Percentiles rank a stretch among this genome's conserved stretches.
Evolutionary conservation across 2,329 filamentous ascomycete species (phyloP).

Genomic region (Monilinia aucupariae): DNA sequence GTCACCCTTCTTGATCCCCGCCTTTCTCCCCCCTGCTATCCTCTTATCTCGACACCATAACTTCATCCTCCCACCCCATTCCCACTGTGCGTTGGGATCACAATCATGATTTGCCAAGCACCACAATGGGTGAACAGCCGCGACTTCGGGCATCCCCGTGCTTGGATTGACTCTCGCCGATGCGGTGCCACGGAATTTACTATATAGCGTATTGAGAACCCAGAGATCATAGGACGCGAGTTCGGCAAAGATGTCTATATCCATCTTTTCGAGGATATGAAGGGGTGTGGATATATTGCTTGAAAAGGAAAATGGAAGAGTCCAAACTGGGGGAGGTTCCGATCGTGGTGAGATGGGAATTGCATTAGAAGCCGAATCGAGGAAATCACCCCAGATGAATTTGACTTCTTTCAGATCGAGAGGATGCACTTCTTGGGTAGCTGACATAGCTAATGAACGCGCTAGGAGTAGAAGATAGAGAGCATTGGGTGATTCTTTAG

Average conservation of each 20-base stretch:
- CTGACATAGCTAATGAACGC: conserved; percentile 57
- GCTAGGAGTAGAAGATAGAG: conserved; percentile 59
- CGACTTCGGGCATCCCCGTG: conserved; percentile 82
- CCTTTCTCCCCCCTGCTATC: conserved; percentile 47
- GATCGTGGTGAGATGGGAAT: conserved; percentile 50
- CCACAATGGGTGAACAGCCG: conserved; percentile 92
- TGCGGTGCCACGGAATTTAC: conserved; percentile 89
- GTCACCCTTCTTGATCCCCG: conserved; percentile 68
- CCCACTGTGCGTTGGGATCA: conserved; percentile 90
- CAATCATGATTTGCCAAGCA: conserved; percentile 96
- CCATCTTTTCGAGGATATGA: conserved; percentile 78
- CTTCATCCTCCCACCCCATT: conserved; percentile 77
- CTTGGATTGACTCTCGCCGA: conserved; percentile 72
- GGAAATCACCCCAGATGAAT: conserved; percentile 66
- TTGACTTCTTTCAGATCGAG: conserved; percentile 59
- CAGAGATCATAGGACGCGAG: conserved; percentile 62
- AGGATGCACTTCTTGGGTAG: conserved; percentile 55
- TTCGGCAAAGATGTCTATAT: conserved; percentile 65
- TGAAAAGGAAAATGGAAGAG: conserved; percentile 71
- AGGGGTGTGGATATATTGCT: conserved; percentile 70
- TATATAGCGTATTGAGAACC: conserved; percentile 86
- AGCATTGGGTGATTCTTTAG: conserved; percentile 53
- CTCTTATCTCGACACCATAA: conserved; percentile 58
- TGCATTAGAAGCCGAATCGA: conserved; percentile 47
- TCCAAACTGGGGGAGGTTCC: conserved; percentile 56